A percentile compares a stretch with the other conserved stretches of the same genome.
Conservation (phyloP, 2,329 filamentous ascomycete genomes). For the Hawksworthiomyces lignivorus region DNA sequence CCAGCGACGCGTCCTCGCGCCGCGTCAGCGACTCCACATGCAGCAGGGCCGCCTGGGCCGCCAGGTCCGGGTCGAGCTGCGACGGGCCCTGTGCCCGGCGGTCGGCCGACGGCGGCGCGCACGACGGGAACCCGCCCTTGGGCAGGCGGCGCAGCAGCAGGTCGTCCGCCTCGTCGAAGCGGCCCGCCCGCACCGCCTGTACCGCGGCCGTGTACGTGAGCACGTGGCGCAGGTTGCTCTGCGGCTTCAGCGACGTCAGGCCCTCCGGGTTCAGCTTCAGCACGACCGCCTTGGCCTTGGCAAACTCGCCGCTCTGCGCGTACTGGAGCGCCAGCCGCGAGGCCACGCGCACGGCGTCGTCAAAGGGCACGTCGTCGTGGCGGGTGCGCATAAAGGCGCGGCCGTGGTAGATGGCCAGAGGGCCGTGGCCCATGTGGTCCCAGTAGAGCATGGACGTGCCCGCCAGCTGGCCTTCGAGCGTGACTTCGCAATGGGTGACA, state of each 20-base stretch:
- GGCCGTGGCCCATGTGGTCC: constrained; percentile 60
- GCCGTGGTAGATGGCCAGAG: constrained; percentile 51
- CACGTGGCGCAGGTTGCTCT: constrained; percentile 10
- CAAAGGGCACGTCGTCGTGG: constrained; percentile 48
- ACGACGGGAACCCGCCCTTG: constrained; percentile 9
- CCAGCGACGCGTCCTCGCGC: constrained; percentile 27
- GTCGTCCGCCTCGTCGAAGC: constrained; percentile 13
- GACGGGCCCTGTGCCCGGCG: constrained; percentile 18
- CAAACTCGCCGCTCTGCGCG: constrained; percentile 60
- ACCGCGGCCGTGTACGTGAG: constrained; percentile 9
- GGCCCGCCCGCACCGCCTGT: constrained; percentile 9
- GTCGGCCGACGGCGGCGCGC: neutral
- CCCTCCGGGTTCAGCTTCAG: constrained; percentile 27
- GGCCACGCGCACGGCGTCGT: constrained; percentile 69
- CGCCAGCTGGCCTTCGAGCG: constrained; percentile 13
- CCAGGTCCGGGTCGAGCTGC: constrained; percentile 44
- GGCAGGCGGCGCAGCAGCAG: constrained; percentile 13
- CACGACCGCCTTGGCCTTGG: constrained; percentile 55
- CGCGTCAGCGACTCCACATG: constrained; percentile 45
- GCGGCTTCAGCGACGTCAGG: constrained; percentile 11
- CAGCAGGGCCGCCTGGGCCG: constrained; percentile 42
- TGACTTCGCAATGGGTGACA: constrained; percentile 5
- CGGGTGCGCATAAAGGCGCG: constrained; percentile 74
- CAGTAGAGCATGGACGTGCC: constrained; percentile 55
- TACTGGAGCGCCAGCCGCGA: constrained; percentile 64